Evolutionary conservation across 345 rosid species (phyloP).

Genomic region (Brassica cretica): DNA sequence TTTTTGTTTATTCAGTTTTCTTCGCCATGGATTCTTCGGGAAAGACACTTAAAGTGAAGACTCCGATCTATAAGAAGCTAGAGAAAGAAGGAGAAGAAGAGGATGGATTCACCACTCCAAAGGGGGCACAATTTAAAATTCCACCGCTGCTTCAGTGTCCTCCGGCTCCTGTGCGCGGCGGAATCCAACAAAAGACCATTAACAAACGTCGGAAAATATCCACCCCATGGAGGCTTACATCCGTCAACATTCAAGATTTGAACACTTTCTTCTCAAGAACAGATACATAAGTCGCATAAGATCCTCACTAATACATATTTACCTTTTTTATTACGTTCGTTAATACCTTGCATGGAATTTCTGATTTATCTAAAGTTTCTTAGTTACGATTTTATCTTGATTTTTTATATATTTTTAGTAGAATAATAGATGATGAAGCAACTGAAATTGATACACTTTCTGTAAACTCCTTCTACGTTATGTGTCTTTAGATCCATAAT

Average conservation of each 20-base stretch:
- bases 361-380: not conserved
- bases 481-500: not conserved
- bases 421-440: not conserved
- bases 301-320: too few species aligned
- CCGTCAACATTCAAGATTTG: not conserved
- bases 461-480: not conserved
- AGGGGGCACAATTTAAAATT: conserved; percentile 15
- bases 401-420: not conserved
- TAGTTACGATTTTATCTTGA: not conserved
- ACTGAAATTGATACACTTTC: not conserved
- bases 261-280: not conserved
- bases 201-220: not conserved
- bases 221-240: not conserved
- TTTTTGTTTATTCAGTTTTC: not conserved
- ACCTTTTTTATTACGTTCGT: not conserved
- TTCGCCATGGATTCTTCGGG: not conserved
- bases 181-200: not conserved
- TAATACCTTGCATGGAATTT: not conserved
- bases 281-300: not conserved
- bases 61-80: not conserved
- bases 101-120: conserved; percentile 34
- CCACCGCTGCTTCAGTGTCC: conserved; percentile 22
- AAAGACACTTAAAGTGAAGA: not conserved
- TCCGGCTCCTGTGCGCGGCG: conserved; percentile 11
- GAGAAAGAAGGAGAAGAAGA: not conserved